These are phyloP conservation scores for Lyophyllum atratum DNA, from an alignment of 768 basidiomycete genomes.

Conservation along the genomic window DNA sequence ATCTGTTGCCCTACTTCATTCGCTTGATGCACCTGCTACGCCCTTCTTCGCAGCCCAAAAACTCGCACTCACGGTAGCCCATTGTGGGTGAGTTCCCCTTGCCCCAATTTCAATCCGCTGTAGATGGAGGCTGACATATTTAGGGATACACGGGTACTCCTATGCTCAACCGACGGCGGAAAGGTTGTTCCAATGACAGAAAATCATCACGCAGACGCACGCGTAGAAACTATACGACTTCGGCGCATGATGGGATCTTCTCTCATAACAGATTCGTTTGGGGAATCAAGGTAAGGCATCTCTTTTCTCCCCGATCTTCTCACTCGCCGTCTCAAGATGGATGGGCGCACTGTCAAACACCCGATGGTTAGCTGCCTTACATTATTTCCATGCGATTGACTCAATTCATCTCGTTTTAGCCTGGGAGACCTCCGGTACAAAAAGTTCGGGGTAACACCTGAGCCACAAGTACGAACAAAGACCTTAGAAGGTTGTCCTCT, in stretches of 20 bases:
- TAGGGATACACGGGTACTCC: constrained; percentile 87
- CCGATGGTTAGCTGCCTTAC: constrained; percentile 57
- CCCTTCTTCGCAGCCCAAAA: constrained; percentile 83
- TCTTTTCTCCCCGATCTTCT: not conserved
- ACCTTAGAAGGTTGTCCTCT: constrained; percentile 65
- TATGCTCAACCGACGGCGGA: constrained; percentile 76
- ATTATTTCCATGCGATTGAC: not conserved
- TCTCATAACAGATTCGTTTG: constrained; percentile 91
- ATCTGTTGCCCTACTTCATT: constrained; percentile 89
- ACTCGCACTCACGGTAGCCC: constrained; percentile 85
- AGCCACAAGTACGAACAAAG: constrained; percentile 82
- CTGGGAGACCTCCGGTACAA: constrained; percentile 91
- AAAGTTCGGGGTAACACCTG: constrained; percentile 88
- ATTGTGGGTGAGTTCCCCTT: constrained; percentile 72
- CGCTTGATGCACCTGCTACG: constrained; percentile 74
- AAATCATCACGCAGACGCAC: constrained; percentile 92
- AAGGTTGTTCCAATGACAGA: constrained; percentile 87
- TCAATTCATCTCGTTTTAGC: constrained; percentile 37
- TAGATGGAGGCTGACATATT: constrained; percentile 6
- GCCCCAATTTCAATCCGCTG: not conserved
- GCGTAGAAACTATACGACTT: constrained; percentile 80
- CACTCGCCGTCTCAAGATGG: constrained; percentile 55
- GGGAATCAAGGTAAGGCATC: constrained; percentile 73
- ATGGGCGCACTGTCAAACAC: constrained; percentile 96
- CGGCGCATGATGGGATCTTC: constrained; percentile 90